phyloP scores from a whole-genome alignment of 441 rosid genomes.

The Breynia disticha region DNA sequence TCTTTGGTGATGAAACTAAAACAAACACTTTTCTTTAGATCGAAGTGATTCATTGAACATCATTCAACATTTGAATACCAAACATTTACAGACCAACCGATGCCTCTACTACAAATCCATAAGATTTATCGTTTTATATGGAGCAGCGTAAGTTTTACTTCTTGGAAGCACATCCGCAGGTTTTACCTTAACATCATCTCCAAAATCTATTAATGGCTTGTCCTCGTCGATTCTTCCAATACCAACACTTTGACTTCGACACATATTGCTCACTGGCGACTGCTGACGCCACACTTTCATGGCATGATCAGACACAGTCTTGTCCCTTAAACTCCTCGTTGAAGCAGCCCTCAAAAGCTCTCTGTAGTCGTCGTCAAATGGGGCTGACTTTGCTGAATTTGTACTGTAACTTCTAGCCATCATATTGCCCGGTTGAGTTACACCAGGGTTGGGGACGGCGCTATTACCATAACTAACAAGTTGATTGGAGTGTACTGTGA shows the following conservation, averaged over 20 bases:
- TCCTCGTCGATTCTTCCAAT: constrained; percentile 80
- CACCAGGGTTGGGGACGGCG: constrained; percentile 21
- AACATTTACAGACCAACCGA: no score
- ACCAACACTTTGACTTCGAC: constrained; percentile 41
- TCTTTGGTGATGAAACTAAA: no score
- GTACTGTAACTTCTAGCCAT: constrained; percentile 47
- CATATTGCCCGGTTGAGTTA: constrained; percentile 21
- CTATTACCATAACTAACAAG: constrained; percentile 23
- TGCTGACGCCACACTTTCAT: no score
- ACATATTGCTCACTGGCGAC: constrained; percentile 11
- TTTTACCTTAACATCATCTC: constrained; percentile 19
- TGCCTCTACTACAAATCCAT: no score
- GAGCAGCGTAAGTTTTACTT: constrained; percentile 36
- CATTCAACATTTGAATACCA: no score
- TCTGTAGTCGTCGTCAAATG: constrained; percentile 26
- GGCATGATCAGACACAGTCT: constrained; percentile 1
- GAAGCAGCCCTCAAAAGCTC: constrained; percentile 49
- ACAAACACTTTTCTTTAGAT: no score
- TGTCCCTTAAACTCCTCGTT: constrained; percentile 19
- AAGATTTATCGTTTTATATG: constrained; percentile 7
- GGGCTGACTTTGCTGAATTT: constrained; percentile 20
- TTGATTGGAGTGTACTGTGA: constrained; percentile 40
- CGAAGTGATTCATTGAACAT: no score
- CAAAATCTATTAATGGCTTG: constrained; percentile 34
- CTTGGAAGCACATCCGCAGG: constrained; percentile 15